Percentiles rank a stretch among this genome's conserved stretches.
phyloP scores from a whole-genome alignment of 306 rosid species.

The Gastrolobium bilobum region DNA sequence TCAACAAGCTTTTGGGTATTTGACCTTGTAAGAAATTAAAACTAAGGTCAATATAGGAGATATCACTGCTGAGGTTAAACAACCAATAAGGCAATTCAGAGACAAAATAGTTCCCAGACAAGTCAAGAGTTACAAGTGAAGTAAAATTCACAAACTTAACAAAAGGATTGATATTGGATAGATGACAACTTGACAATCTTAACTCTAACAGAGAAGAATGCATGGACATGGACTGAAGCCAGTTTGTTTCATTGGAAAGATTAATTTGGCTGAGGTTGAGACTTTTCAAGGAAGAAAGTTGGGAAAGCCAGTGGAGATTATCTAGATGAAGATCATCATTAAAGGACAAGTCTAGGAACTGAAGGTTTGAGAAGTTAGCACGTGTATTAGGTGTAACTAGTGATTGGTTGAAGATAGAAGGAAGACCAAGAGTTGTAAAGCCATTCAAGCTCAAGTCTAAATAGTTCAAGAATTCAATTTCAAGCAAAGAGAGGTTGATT shows the following conservation, averaged over 20 bases:
- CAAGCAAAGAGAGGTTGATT: slow-evolving; percentile 33
- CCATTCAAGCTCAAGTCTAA: slow-evolving; percentile 43
- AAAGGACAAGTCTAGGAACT: slow-evolving; percentile 21
- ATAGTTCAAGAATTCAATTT: slow-evolving; percentile 43
- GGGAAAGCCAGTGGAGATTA: slow-evolving; percentile 41
- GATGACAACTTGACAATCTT: slow-evolving; percentile 26
- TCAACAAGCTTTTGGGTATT: slow-evolving; percentile 39
- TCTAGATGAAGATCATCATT: slow-evolving; percentile 32
- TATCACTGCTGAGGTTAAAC: slow-evolving; percentile 24
- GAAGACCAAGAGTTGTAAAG: slow-evolving; percentile 1
- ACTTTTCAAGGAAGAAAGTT: slow-evolving; percentile 44
- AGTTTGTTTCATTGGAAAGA: slow-evolving; percentile 41
- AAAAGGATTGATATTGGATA: slow-evolving; percentile 18
- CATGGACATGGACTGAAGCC: slow-evolving; percentile 32
- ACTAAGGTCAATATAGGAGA: slow-evolving; percentile 36
- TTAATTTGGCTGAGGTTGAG: slow-evolving; percentile 29
- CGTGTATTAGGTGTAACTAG: background rate
- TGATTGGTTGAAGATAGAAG: background rate
- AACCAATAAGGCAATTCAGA: slow-evolving; percentile 51
- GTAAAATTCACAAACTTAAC: slow-evolving; percentile 35
- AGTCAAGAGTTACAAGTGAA: slow-evolving; percentile 41
- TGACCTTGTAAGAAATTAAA: background rate
- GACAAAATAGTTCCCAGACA: slow-evolving; percentile 10
- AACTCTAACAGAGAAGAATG: slow-evolving; percentile 30
- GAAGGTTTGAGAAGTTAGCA: slow-evolving; percentile 9